A percentile compares a stretch with the other conserved stretches of the same genome.
These are phyloP conservation scores for Sporothrix luriei DNA, from an alignment of 2,329 filamentous ascomycete species.

Conservation along the genomic window DNA sequence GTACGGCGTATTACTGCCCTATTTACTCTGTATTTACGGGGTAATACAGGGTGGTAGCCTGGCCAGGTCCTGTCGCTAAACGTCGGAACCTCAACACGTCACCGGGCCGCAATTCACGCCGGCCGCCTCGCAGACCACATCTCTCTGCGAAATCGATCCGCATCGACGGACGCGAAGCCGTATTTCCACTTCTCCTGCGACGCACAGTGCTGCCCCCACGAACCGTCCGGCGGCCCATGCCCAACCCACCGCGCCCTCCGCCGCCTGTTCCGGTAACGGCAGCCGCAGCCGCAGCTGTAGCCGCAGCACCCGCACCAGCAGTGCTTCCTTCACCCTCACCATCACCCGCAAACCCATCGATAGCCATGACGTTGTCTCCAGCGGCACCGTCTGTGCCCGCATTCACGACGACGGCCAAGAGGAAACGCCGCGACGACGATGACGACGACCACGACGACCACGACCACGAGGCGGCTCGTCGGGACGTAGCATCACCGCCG, in stretches of 20 bases:
- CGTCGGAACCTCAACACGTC: not conserved
- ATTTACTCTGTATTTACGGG: not conserved
- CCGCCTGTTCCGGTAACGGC: not conserved
- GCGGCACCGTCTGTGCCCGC: not conserved
- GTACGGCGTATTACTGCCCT: not conserved
- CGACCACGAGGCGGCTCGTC: no score
- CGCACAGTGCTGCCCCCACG: not conserved
- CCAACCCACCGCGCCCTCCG: conserved; percentile 1
- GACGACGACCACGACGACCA: not conserved
- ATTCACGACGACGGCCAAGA: conserved; percentile 4
- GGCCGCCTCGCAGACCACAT: no score
- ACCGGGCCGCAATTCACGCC: no score
- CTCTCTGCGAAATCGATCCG: no score
- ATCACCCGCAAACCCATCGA: not conserved
- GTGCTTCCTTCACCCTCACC: conserved; percentile 6
- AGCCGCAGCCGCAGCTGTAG: not conserved
- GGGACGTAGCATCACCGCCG: not conserved
- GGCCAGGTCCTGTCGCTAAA: not conserved
- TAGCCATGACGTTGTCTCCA: not conserved
- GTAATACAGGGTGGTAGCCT: no score
- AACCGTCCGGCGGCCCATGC: not conserved
- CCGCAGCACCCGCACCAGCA: not conserved
- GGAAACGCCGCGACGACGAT: conserved; percentile 25
- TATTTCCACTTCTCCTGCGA: no score
- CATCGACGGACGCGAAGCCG: no score